These are phyloP conservation scores for Lanmaoa pseudosensibilis DNA, from an alignment of 768 basidiomycete genomes.

Conservation along the genomic window DNA sequence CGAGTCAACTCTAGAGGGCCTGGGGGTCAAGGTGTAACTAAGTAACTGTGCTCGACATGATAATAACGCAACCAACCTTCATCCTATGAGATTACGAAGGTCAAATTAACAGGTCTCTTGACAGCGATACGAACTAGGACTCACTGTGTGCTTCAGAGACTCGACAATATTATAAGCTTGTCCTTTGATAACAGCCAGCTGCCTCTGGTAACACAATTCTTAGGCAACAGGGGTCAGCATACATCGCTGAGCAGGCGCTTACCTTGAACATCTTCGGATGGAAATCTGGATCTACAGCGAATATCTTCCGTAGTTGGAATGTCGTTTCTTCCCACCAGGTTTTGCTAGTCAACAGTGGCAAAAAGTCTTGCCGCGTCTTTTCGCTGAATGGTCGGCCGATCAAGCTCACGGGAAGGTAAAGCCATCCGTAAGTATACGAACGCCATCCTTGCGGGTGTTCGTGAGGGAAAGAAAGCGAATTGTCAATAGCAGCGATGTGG, in stretches of 20 bases:
- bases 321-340: slow-evolving; percentile 91
- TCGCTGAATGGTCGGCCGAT: slow-evolving; percentile 86
- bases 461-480: slow-evolving; percentile 89
- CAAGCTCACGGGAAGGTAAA: slow-evolving; percentile 81
- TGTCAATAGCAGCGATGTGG: slow-evolving; percentile 92
- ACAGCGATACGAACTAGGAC: slow-evolving; percentile 28
- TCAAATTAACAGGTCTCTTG: slow-evolving; percentile 1
- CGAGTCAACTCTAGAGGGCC: slow-evolving; percentile 90
- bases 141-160: slow-evolving; percentile 72
- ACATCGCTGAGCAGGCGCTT: slow-evolving; percentile 24
- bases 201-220: slow-evolving; percentile 49
- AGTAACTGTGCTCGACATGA: not conserved
- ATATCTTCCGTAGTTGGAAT: slow-evolving; percentile 70
- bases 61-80: slow-evolving; percentile 52
- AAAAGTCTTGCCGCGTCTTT: slow-evolving; percentile 76
- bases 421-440: slow-evolving; percentile 85
- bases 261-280: slow-evolving; percentile 89
- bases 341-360: slow-evolving; percentile 80
- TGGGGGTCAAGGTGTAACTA: slow-evolving; percentile 29
- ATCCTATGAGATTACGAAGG: slow-evolving; percentile 48
- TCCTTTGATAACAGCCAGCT: slow-evolving; percentile 91
- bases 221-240: slow-evolving; percentile 1
- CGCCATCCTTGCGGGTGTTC: slow-evolving; percentile 83
- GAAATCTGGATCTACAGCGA: slow-evolving; percentile 81
- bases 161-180: slow-evolving; percentile 91